Evolutionary conservation across 306 rosid species (phyloP), one percentile per base, ranked within the genome.

Genomic region (Trifolium repens): DNA sequence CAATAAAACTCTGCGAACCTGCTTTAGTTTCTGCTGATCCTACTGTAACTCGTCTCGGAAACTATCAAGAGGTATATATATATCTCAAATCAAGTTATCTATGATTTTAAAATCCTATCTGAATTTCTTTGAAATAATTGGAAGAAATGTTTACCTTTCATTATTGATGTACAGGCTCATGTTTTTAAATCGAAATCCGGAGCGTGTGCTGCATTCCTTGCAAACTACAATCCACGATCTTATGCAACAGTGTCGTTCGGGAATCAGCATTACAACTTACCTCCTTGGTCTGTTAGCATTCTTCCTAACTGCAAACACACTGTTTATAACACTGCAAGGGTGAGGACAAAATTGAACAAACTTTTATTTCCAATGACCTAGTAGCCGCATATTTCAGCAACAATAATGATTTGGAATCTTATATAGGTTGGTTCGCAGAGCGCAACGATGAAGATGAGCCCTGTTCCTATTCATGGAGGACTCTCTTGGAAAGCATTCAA

Each of bases 251-350:
- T 94, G 76, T 52, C 91, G 32, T 94, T 92, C 53, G 92, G 92
- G 77, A 83, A 89, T 77, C 83, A 70, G 86, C 99, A 90, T 85
- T 92, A 92, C 87, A 92, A 94, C 75, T 72, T 94, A 55, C 99
- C 99, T 69, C 99, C 99, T 44, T 94, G 99, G 99, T 94, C 99
- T 74, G 85, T 92, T 72, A 94, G 99, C 85, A 90, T 94, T 87
- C 99, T 94, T 80, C 99, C 99, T 15, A 93, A 92, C 85, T 94
- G 97, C 88, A 88, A 83, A 82, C 85, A 88, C 84, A 90, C 96
- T 74, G 99, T 90, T 58, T 94, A 90, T 73, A 94, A 94, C 81
- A 94, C 96, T 60, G 99, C 99, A 73, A 94, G 97, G 97, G 99
- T 94, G 84, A 88, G 96, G 91, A 14, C 15, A 50, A 58, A 9